These are phyloP conservation scores for Phyllosticta ampelicida DNA, from an alignment of 2,329 filamentous ascomycete species.

Conservation along the genomic window DNA sequence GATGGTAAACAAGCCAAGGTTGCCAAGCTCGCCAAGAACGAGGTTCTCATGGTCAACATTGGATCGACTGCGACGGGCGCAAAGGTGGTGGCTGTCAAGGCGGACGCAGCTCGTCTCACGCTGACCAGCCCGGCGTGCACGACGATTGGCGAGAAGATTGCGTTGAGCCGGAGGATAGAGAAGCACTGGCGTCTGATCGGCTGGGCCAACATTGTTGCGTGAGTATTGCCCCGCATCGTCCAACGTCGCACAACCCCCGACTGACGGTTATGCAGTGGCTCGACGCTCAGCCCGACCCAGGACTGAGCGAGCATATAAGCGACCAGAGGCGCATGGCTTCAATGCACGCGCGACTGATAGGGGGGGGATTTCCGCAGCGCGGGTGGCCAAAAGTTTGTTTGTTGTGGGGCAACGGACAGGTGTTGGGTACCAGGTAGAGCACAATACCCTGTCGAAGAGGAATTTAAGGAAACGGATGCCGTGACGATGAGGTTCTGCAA, in stretches of 20 bases:
- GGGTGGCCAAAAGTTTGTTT: not conserved
- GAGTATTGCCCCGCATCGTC: constrained; percentile 17
- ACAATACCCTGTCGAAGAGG: not conserved
- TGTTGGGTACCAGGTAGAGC: not conserved
- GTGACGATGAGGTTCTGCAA: too few relatives aligned
- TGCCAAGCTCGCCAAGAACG: constrained; percentile 94
- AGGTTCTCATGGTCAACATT: constrained; percentile 99
- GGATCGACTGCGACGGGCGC: constrained; percentile 94
- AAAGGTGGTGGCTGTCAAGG: constrained; percentile 94
- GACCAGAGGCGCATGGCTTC: not conserved
- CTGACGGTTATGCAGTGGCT: constrained; percentile 19
- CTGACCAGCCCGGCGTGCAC: constrained; percentile 93
- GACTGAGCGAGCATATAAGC: constrained; percentile 12
- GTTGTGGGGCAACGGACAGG: not conserved
- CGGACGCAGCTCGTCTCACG: constrained; percentile 90
- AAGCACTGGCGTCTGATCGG: constrained; percentile 76
- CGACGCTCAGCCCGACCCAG: constrained; percentile 25
- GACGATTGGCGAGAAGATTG: constrained; percentile 96
- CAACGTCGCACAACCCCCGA: constrained; percentile 4
- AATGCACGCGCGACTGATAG: not conserved
- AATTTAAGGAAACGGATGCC: not conserved
- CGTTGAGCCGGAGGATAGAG: constrained; percentile 89
- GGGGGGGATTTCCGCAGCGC: not conserved
- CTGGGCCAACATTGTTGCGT: constrained; percentile 34
- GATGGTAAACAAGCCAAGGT: constrained; percentile 99